These are phyloP conservation scores for Ogataea zsoltii DNA, from an alignment of 805 yeast genomes.

Conservation along the genomic window DNA sequence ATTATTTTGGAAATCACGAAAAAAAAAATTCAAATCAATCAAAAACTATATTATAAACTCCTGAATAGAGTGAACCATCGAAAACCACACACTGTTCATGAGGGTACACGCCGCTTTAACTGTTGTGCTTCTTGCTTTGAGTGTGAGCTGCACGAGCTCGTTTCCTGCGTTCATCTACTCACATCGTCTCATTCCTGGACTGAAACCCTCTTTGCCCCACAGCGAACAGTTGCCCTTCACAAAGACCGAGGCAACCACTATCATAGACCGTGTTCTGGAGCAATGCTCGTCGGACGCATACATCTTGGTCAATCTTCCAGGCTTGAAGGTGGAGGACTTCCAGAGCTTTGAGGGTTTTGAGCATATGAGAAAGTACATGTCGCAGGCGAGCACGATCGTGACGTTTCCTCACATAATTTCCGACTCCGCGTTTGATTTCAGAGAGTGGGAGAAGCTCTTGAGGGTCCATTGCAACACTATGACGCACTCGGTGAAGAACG, in stretches of 20 bases:
- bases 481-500: constrained; percentile 38
- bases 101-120: neutral
- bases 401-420: constrained; percentile 53
- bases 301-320: constrained; percentile 55
- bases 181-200: constrained; percentile 30
- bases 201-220: constrained; percentile 31
- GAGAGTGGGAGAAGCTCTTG: constrained; percentile 42
- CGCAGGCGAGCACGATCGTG: constrained; percentile 59
- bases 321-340: constrained; percentile 49
- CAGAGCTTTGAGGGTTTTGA: constrained; percentile 43
- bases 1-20: no score
- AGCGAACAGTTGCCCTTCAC: constrained; percentile 33
- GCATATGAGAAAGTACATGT: constrained; percentile 50
- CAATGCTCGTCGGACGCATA: constrained; percentile 59
- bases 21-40: no score
- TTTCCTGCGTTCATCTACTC: constrained; percentile 33
- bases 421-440: constrained; percentile 39
- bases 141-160: constrained; percentile 1
- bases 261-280: constrained; percentile 25
- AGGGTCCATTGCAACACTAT: constrained; percentile 54
- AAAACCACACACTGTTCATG: neutral
- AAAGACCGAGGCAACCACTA: constrained; percentile 22
- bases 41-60: no score
- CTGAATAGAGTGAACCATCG: no score
- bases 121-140: neutral